Evolutionary conservation across 305 asterid species (phyloP).

Genomic region (Coffea humblotiana): DNA sequence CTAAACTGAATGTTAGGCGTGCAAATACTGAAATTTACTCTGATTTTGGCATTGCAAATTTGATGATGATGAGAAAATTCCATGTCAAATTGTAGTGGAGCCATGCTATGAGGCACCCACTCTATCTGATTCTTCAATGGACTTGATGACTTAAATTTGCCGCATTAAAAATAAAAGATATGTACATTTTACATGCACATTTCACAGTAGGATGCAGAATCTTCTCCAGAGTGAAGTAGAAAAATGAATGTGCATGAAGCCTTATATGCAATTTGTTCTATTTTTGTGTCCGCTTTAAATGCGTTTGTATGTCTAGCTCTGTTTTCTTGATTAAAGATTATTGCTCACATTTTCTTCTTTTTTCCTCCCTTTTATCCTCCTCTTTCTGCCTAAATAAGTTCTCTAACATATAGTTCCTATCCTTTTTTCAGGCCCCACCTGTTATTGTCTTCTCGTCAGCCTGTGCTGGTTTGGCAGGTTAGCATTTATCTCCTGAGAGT

Average conservation of each 20-base stretch:
- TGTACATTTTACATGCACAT: not conserved
- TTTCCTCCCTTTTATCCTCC: not conserved
- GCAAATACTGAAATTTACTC: not conserved
- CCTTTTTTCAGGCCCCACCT: slow-evolving; percentile 70
- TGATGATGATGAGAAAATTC: too few relatives aligned
- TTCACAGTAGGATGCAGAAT: not conserved
- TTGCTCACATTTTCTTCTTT: not conserved
- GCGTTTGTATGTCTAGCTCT: not conserved
- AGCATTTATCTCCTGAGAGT: slow-evolving; percentile 23
- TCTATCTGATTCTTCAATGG: too few relatives aligned
- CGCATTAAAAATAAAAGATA: not conserved
- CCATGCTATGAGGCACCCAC: too few relatives aligned
- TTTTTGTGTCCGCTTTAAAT: not conserved
- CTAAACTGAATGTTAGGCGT: not conserved
- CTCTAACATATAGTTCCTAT: slow-evolving; percentile 9
- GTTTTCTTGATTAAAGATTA: not conserved
- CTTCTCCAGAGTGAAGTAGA: not conserved
- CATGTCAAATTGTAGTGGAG: too few relatives aligned
- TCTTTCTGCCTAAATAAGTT: slow-evolving; percentile 7
- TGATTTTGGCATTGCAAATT: not conserved
- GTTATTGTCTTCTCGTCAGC: slow-evolving; percentile 80
- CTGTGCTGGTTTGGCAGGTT: slow-evolving; percentile 88
- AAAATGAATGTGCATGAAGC: not conserved
- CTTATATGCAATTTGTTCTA: not conserved
- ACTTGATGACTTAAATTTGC: too few relatives aligned